phyloP scores from a whole-genome alignment of 108 stramenopile genomes.

The Nitzschia palea region DNA sequence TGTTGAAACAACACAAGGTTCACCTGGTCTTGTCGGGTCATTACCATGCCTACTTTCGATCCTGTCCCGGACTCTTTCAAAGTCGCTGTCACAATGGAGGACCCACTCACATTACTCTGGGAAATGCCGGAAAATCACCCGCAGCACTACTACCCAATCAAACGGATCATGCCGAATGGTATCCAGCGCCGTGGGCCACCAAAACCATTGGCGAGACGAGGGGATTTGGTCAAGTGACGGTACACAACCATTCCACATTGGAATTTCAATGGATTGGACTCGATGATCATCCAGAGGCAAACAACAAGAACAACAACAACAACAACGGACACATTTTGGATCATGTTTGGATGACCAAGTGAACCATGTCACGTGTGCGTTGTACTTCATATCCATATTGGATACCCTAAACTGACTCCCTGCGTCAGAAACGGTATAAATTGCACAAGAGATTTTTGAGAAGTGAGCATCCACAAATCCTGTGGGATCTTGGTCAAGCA shows the following conservation, averaged over 20 bases:
- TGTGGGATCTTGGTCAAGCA: no score
- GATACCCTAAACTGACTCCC: no score
- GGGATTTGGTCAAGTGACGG: constrained; percentile 56
- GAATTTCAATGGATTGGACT: constrained; percentile 50
- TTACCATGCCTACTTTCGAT: constrained; percentile 69
- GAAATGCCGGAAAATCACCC: constrained; percentile 26
- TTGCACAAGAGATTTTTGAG: no score
- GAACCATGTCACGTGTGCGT: no score
- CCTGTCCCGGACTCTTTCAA: constrained; percentile 62
- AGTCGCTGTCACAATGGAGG: constrained; percentile 51
- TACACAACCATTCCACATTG: constrained; percentile 46
- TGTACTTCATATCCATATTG: no score
- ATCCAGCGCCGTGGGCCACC: constrained; percentile 38
- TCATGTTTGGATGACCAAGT: constrained; percentile 36
- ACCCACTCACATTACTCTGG: constrained; percentile 62
- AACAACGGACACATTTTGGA: constrained; percentile 32
- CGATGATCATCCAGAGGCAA: constrained; percentile 16
- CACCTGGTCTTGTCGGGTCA: constrained; percentile 79
- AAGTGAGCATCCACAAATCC: no score
- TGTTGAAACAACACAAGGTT: constrained; percentile 57
- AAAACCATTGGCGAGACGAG: constrained; percentile 24
- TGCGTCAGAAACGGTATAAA: no score
- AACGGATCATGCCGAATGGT: constrained; percentile 15
- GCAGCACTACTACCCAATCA: background rate
- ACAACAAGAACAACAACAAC: constrained; percentile 9